phyloP scores from a whole-genome alignment of 768 basidiomycete species.

The Pleurotus tuoliensis region DNA sequence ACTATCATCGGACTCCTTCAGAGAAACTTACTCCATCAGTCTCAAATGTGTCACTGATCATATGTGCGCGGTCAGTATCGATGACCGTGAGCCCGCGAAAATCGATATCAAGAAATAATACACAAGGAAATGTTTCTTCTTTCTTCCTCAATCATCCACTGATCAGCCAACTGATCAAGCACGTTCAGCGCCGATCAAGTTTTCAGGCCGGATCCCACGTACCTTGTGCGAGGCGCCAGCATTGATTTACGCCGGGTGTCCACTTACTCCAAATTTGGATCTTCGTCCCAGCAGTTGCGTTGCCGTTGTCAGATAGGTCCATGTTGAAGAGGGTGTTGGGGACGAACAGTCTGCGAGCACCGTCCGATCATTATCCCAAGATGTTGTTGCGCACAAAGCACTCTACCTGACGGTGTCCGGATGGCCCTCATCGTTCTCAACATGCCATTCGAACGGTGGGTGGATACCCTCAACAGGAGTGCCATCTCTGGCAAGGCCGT shows the following conservation, averaged over 20 bases:
- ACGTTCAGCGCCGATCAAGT: too few relatives aligned
- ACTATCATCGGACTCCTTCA: too few relatives aligned
- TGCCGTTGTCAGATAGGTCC: slow-evolving; percentile 3
- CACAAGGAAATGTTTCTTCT: too few relatives aligned
- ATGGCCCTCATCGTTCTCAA: slow-evolving; percentile 38
- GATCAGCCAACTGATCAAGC: too few relatives aligned
- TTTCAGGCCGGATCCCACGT: too few relatives aligned
- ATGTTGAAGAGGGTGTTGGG: not conserved
- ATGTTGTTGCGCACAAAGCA: slow-evolving; percentile 10
- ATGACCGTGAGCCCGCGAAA: too few relatives aligned
- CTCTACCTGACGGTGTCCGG: slow-evolving; percentile 15
- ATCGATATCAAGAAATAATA: too few relatives aligned
- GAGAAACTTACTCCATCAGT: too few relatives aligned
- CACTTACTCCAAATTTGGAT: not conserved
- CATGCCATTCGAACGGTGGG: slow-evolving; percentile 42
- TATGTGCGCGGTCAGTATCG: too few relatives aligned
- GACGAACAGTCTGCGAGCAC: not conserved
- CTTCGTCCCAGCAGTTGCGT: not conserved
- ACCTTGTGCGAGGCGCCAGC: slow-evolving; percentile 1
- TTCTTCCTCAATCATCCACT: too few relatives aligned
- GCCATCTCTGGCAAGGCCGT: slow-evolving; percentile 37
- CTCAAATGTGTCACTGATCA: too few relatives aligned
- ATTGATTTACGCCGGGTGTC: not conserved
- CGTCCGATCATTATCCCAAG: slow-evolving; percentile 10
- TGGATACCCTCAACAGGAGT: slow-evolving; percentile 32